Evolutionary conservation across 768 basidiomycete genomes (phyloP).

Genomic region (Boletus rubescentipes): DNA sequence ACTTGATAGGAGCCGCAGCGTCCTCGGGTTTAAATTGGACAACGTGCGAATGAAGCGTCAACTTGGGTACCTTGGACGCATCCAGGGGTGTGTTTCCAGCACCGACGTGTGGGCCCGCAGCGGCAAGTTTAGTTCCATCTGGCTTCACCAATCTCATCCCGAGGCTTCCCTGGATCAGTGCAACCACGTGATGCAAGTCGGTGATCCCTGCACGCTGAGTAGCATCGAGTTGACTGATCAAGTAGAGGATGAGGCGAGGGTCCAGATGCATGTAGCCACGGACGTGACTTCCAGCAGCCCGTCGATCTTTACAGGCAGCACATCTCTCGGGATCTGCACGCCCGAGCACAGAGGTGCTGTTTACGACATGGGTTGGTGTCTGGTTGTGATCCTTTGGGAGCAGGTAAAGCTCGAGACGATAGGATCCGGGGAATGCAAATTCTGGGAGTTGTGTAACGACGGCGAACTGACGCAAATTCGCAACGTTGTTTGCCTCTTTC

Average conservation of each 20-base stretch:
- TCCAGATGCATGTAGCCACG: conserved; percentile 19
- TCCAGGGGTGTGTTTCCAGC: neutral
- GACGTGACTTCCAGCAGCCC: conserved; percentile 6
- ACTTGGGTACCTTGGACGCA: neutral
- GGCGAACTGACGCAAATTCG: conserved; percentile 7
- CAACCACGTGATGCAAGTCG: neutral
- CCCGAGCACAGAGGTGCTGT: conserved; percentile 15
- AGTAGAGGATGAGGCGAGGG: conserved; percentile 10
- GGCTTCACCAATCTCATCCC: conserved; percentile 13
- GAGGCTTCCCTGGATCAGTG: conserved; percentile 7
- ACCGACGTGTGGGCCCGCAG: neutral
- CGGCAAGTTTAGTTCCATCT: conserved; percentile 10
- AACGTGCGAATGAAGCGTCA: conserved; percentile 14
- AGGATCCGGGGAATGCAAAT: conserved; percentile 19
- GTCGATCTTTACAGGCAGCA: conserved; percentile 11
- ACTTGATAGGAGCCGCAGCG: neutral
- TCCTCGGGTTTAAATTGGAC: neutral
- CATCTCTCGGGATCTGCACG: conserved; percentile 8
- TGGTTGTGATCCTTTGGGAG: neutral
- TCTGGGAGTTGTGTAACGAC: conserved; percentile 10
- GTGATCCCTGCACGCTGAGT: neutral
- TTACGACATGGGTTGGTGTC: neutral
- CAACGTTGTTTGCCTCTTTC: neutral
- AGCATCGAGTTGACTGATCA: neutral
- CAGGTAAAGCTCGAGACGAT: conserved; percentile 20